phyloP scores from a whole-genome alignment of 2,329 filamentous ascomycete species.

The Colletotrichum limetticola region DNA sequence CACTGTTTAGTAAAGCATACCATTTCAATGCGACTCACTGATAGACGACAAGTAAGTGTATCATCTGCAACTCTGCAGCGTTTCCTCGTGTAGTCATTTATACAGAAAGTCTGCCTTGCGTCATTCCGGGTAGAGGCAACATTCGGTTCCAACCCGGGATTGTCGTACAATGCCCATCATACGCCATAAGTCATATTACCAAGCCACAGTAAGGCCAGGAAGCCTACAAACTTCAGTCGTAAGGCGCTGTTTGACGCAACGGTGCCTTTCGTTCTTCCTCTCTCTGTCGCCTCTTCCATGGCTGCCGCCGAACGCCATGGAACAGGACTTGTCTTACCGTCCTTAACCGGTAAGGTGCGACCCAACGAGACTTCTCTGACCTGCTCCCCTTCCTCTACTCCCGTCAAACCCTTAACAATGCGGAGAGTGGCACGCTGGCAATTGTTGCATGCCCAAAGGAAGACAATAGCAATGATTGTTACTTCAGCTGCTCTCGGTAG shows the following conservation, averaged over 20 bases:
- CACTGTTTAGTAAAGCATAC: not conserved
- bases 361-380: constrained; percentile 6
- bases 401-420: constrained; percentile 13
- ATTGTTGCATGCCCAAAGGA: constrained; percentile 34
- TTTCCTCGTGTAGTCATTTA: constrained; percentile 12
- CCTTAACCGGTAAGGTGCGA: constrained; percentile 11
- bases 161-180: constrained; percentile 15
- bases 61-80: constrained; percentile 9
- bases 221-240: constrained; percentile 14
- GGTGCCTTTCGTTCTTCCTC: not conserved
- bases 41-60: not conserved
- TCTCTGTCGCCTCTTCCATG: not conserved
- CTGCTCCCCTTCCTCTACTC: constrained; percentile 3
- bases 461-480: constrained; percentile 40
- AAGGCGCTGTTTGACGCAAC: not conserved
- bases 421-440: constrained; percentile 21
- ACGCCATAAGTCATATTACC: constrained; percentile 31
- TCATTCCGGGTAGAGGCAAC: not conserved
- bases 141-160: not conserved
- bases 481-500: constrained; percentile 30
- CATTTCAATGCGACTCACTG: not conserved
- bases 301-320: constrained; percentile 17
- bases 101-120: constrained; percentile 1
- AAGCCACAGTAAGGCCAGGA: constrained; percentile 30
- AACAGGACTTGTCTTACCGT: constrained; percentile 25